Evolutionary conservation across 2,329 filamentous ascomycete genomes (phyloP).

Genomic region (Epichloe typhina): DNA sequence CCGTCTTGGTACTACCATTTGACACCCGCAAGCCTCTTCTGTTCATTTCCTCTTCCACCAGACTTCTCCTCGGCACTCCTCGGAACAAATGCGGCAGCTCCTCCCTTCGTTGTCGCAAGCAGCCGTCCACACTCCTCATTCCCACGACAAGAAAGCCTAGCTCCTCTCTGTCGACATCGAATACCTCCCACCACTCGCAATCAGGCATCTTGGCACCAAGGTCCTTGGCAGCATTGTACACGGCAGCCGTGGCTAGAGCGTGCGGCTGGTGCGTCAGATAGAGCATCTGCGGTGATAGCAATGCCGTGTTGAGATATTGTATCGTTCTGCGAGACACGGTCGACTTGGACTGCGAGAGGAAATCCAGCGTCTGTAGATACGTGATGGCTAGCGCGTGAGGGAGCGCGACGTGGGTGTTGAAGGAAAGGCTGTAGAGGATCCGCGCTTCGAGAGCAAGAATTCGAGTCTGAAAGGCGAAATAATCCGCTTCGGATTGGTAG

Average conservation of each 20-base stretch:
- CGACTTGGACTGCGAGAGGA: slow-evolving; percentile 33
- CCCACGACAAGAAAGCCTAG: slow-evolving; percentile 84
- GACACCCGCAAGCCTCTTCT: slow-evolving; percentile 29
- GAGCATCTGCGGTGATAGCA: slow-evolving; percentile 77
- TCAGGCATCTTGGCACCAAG: slow-evolving; percentile 65
- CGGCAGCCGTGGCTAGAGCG: slow-evolving; percentile 70
- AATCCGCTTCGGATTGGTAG: slow-evolving; percentile 61
- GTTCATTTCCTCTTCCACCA: slow-evolving; percentile 47
- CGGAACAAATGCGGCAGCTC: slow-evolving; percentile 35
- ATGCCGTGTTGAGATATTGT: slow-evolving; percentile 70
- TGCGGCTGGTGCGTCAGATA: slow-evolving; percentile 88
- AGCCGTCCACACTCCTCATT: slow-evolving; percentile 65
- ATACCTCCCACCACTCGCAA: slow-evolving; percentile 93
- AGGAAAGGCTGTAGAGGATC: slow-evolving; percentile 63
- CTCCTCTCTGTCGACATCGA: slow-evolving; percentile 90
- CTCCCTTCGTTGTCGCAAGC: slow-evolving; percentile 45
- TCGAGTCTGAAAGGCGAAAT: slow-evolving; percentile 47
- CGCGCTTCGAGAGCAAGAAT: slow-evolving; percentile 65
- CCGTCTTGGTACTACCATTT: slow-evolving; percentile 14
- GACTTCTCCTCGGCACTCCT: slow-evolving; percentile 44
- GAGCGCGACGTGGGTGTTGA: slow-evolving; percentile 72
- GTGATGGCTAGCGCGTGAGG: slow-evolving; percentile 81
- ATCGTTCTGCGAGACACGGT: slow-evolving; percentile 52
- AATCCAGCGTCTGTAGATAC: slow-evolving; percentile 81
- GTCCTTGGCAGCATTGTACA: slow-evolving; percentile 81